These are phyloP conservation scores for Camellia japonica DNA, from an alignment of 148 eudicot species.

Conservation along the genomic window DNA sequence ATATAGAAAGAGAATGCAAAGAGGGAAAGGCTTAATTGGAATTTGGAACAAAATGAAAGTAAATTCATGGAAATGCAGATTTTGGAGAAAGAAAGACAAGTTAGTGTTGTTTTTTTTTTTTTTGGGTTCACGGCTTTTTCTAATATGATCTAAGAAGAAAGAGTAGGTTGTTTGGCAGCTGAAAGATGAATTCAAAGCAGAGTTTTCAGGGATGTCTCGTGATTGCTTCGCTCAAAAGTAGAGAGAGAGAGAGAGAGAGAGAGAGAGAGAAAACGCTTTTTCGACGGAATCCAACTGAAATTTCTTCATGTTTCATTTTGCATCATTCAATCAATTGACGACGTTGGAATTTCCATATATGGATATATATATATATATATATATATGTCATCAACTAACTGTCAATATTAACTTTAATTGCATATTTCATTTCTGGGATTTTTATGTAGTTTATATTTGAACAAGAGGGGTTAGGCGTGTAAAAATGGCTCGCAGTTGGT, in stretches of 20 bases:
- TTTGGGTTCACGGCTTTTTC: slow-evolving; percentile 13
- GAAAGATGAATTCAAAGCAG: slow-evolving; percentile 1
- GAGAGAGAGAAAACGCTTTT: not conserved
- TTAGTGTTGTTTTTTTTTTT: too few species aligned
- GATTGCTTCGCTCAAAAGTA: slow-evolving; percentile 4
- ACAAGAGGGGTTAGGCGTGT: too few species aligned
- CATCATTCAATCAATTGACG: slow-evolving; percentile 15
- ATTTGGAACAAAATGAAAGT: not conserved
- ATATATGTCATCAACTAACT: not conserved
- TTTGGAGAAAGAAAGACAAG: not conserved
- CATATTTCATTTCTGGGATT: too few species aligned
- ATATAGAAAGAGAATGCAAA: not conserved
- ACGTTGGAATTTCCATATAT: not conserved
- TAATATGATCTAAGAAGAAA: slow-evolving; percentile 12
- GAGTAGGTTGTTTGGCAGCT: slow-evolving; percentile 15
- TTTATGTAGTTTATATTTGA: too few species aligned
- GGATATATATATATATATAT: not conserved
- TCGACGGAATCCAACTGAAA: slow-evolving; percentile 12
- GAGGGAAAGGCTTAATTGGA: not conserved
- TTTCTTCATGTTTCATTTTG: slow-evolving; percentile 16
- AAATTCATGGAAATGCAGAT: slow-evolving; percentile 8
- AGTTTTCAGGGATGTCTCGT: slow-evolving; percentile 23
- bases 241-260: slow-evolving; percentile 9
- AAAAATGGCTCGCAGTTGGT: too few species aligned
- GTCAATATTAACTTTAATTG: too few species aligned